Base-by-base conservation (phyloP, 108 stramenopile genomes). In the Asterionellopsis glacialis region DNA sequence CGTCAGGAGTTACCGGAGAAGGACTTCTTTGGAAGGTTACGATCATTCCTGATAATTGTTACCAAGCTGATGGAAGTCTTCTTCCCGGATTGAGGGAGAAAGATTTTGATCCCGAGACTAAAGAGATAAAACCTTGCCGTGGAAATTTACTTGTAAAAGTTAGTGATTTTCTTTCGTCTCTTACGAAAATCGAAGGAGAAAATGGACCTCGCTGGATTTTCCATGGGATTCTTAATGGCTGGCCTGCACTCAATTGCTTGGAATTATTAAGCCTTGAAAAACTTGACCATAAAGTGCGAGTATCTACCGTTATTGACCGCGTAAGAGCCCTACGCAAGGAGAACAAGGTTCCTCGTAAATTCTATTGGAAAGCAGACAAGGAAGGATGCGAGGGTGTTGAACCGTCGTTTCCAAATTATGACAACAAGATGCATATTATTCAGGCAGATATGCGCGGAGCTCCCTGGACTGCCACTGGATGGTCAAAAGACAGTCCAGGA, bases 171-270 rank as follows among this genome's bases (percentile, higher is more conserved):
- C 75, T 79, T 45, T 41, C 54, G 11, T 79, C 80, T 2, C 52
- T 86, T 25, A 76, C 76, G 7, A 75, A 75, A 55, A 76, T 76
- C 0, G 64, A 67, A 27, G 59, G 72, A 9, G 33, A 33, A 33
- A 38, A 64, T 12, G 76, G 73, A 7, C 67, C 76, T n/a, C 66
- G 83, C 4, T 82, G 67, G 65, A 74, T 87, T 22, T 82, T 82
- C 59, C 61, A 67, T 39, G 82, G 81, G 10, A 65, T 75, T 9
- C 51, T 87, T 44, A 83, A 83, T 63, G 86, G 82, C 10, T 87
- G 86, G 86, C 82, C 86, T 1, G 74, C 70, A 11, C 57, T 87
- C 41, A 41, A 48, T 13, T 55, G 63, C 39, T 76, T 87, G 45
- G 76, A 83, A 51, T 45, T 83, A 6, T 40, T 81, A 41, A 63